Base-by-base conservation (phyloP, 1,139 yeast genomes). In the Hyphopichia buzzinii region DNA sequence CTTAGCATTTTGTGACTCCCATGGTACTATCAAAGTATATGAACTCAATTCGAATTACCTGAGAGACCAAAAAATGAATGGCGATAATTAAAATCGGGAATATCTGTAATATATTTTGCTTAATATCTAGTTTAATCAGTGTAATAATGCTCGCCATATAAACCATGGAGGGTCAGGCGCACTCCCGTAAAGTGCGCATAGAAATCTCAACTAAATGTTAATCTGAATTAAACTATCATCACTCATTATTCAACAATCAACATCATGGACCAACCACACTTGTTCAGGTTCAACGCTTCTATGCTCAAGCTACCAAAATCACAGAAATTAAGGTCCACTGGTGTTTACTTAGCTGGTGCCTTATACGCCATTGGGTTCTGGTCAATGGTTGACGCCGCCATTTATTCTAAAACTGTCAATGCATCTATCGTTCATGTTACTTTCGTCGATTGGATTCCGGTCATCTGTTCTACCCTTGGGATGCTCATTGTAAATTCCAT, bases 391-490 rank as follows among this genome's bases (percentile, higher is more conserved):
- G 98, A 92, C 61, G 86, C 96, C 1, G 89, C 95, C 3, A 74
- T 92, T 29, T 92, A 78, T 60, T 84, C 95, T 30, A 83, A 81
- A 46, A 84, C 89, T 17, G 84, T 82, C 38, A 90, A 92, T 64
- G 96, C 92, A 1, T 83, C 95, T 2, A 71, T 72, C 30, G 87
- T 88, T 5, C 97, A 92, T 57, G 87, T 92, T 24, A 81, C 94
- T 4, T 85, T 92, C 55, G 80, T 84, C 27, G 98, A 92, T 62
- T 92, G 98, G 98, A 79, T 92, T 36, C 98, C 98, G 4, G 81
- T 85, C 46, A 75, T 92, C 19, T 84, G 96, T 48, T 84, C 96
- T 4, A 79, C 94, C 1, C 61, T 88, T 32, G 98, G 98, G 6
- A 90, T 90, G 90, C 64, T 90, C 35, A 84, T 90, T 44, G 95